phyloP scores from a whole-genome alignment of 805 yeast species.

The Saturnispora halmiae region DNA sequence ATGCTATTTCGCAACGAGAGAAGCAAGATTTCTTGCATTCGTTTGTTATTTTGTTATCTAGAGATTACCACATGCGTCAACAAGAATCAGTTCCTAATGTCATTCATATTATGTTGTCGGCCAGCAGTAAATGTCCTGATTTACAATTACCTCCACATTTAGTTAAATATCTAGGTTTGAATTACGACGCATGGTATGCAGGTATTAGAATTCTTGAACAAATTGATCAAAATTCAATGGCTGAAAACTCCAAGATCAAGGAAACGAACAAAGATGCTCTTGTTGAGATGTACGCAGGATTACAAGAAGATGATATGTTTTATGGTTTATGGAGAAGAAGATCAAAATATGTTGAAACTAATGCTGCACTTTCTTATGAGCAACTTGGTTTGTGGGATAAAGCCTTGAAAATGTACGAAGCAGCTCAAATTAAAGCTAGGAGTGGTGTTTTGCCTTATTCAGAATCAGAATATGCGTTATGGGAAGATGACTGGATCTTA shows the following conservation, averaged over 20 bases:
- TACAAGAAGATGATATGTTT: slow-evolving; percentile 94
- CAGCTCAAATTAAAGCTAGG: slow-evolving; percentile 93
- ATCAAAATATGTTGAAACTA: slow-evolving; percentile 89
- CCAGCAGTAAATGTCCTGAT: slow-evolving; percentile 62
- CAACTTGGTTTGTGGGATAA: slow-evolving; percentile 93
- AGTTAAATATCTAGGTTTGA: slow-evolving; percentile 76
- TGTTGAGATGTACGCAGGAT: slow-evolving; percentile 75
- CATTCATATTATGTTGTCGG: slow-evolving; percentile 73
- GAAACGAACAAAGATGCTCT: slow-evolving; percentile 88
- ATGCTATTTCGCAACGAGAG: slow-evolving; percentile 68
- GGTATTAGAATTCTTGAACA: slow-evolving; percentile 78
- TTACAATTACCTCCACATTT: slow-evolving; percentile 90
- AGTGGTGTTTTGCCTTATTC: slow-evolving; percentile 93
- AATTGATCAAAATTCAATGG: slow-evolving; percentile 36
- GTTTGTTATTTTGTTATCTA: slow-evolving; percentile 68
- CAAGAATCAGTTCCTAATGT: slow-evolving; percentile 81
- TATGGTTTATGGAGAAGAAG: slow-evolving; percentile 97
- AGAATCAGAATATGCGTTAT: slow-evolving; percentile 85
- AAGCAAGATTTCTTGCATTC: slow-evolving; percentile 77
- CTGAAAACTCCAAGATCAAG: slow-evolving; percentile 61
- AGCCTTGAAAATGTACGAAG: slow-evolving; percentile 88
- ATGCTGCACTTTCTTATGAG: slow-evolving; percentile 86
- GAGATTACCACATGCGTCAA: slow-evolving; percentile 90
- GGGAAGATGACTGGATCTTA: slow-evolving; percentile 98
- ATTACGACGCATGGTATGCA: slow-evolving; percentile 87